Evolutionary conservation across 208 protist genomes (phyloP).

Genomic region (Leishmania gerbilli): DNA sequence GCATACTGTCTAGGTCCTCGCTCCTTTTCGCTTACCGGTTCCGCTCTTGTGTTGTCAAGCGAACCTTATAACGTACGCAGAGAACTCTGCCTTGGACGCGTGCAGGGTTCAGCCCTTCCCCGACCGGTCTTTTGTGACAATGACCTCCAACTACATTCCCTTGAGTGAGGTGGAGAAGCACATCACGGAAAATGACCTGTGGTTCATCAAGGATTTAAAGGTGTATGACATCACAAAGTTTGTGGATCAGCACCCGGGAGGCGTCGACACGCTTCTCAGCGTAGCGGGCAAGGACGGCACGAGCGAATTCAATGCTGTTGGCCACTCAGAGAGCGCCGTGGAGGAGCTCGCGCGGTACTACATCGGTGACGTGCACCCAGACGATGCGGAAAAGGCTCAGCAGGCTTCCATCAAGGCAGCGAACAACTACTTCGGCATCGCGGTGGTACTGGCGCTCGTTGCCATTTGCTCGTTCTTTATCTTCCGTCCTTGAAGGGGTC

Average conservation of each 20-base stretch:
- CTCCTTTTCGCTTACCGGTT: neutral
- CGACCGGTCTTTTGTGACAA: neutral
- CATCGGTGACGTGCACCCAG: conserved; percentile 76
- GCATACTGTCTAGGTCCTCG: neutral
- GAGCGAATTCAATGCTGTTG: conserved; percentile 81
- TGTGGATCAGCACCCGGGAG: conserved; percentile 89
- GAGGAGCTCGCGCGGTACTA: conserved; percentile 73
- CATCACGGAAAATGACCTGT: conserved; percentile 66
- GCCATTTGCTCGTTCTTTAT: conserved; percentile 62
- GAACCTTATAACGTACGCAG: neutral
- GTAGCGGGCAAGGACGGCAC: conserved; percentile 86
- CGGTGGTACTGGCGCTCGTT: conserved; percentile 44
- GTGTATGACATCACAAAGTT: conserved; percentile 90
- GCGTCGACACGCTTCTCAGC: conserved; percentile 80
- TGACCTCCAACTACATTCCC: conserved; percentile 38
- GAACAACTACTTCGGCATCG: conserved; percentile 47
- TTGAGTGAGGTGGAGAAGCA: conserved; percentile 72
- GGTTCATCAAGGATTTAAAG: conserved; percentile 86
- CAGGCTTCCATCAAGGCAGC: conserved; percentile 21
- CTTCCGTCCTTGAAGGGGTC: conserved; percentile 32
- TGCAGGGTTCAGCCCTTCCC: neutral
- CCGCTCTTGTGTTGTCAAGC: too few species aligned
- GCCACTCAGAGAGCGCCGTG: conserved; percentile 71
- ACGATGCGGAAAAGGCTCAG: conserved; percentile 47
- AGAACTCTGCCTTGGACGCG: too few species aligned